Conservation (phyloP, 2,329 filamentous ascomycete genomes). For the Pseudonectria foliicola region DNA sequence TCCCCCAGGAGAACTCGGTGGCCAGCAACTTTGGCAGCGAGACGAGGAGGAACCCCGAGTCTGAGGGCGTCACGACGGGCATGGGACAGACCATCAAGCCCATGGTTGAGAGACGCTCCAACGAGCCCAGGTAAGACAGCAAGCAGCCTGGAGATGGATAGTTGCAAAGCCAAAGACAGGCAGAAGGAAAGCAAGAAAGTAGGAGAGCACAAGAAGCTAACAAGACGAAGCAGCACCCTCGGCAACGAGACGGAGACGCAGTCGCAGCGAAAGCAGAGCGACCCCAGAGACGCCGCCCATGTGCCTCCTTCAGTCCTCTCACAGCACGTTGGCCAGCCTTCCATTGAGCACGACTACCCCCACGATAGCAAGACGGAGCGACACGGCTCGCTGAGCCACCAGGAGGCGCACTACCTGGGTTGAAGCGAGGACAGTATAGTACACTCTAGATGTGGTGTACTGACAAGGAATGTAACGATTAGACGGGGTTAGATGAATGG, state of each 20-base stretch:
- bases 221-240: not conserved
- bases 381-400: constrained; percentile 23
- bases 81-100: too few species aligned
- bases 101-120: too few species aligned
- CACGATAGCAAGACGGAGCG: constrained; percentile 22
- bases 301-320: constrained; percentile 20
- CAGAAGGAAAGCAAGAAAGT: too few species aligned
- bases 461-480: not conserved
- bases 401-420: constrained; percentile 22
- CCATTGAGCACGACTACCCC: constrained; percentile 24
- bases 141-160: too few species aligned
- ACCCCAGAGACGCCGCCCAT: constrained; percentile 15
- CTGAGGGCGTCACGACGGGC: too few species aligned
- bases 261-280: not conserved
- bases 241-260: not conserved
- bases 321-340: constrained; percentile 19
- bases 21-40: too few species aligned
- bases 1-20: too few species aligned
- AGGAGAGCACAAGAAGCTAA: constrained; percentile 2
- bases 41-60: too few species aligned
- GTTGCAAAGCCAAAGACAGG: too few species aligned
- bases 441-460: too few species aligned
- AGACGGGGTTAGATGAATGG: not conserved
- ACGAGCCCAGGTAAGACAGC: too few species aligned
- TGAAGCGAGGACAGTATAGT: not conserved